Conservation (phyloP, 345 rosid genomes). For the Citrus australasica region DNA sequence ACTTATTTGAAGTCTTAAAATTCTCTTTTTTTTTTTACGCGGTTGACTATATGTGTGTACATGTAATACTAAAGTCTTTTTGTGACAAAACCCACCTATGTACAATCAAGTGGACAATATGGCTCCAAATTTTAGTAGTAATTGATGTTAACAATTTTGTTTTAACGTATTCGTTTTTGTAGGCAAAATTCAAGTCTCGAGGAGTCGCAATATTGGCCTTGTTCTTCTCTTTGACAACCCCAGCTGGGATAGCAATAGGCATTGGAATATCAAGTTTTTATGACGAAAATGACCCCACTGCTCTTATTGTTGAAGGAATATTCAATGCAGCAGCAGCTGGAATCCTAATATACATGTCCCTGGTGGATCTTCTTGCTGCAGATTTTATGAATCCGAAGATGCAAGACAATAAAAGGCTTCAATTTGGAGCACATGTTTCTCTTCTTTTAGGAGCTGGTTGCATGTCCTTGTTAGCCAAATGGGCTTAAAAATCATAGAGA, state of each 20-base stretch:
- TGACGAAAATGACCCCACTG: constrained; percentile 44
- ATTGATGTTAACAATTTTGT: too few relatives aligned
- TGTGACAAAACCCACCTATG: too few relatives aligned
- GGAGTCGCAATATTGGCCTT: constrained; percentile 39
- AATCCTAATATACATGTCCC: constrained; percentile 65
- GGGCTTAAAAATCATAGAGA: constrained; percentile 37
- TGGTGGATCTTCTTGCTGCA: constrained; percentile 65
- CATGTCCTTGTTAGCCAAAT: constrained; percentile 57
- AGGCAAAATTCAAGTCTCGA: constrained; percentile 37
- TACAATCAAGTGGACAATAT: too few relatives aligned
- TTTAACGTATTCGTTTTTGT: background rate
- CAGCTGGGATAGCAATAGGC: constrained; percentile 60
- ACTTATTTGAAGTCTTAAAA: too few relatives aligned
- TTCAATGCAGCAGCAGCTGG: constrained; percentile 66
- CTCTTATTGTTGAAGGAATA: constrained; percentile 52
- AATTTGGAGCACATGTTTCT: constrained; percentile 22
- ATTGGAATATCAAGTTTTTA: constrained; percentile 40
- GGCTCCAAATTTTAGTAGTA: too few relatives aligned
- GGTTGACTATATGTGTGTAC: too few relatives aligned
- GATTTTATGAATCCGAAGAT: constrained; percentile 55
- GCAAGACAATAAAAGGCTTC: constrained; percentile 43
- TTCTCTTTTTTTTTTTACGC: too few relatives aligned
- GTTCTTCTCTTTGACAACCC: constrained; percentile 60
- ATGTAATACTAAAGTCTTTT: too few relatives aligned
- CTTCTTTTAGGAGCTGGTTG: constrained; percentile 54